Conservation (phyloP, 768 basidiomycete genomes). For the Amanita pallidorosea region DNA sequence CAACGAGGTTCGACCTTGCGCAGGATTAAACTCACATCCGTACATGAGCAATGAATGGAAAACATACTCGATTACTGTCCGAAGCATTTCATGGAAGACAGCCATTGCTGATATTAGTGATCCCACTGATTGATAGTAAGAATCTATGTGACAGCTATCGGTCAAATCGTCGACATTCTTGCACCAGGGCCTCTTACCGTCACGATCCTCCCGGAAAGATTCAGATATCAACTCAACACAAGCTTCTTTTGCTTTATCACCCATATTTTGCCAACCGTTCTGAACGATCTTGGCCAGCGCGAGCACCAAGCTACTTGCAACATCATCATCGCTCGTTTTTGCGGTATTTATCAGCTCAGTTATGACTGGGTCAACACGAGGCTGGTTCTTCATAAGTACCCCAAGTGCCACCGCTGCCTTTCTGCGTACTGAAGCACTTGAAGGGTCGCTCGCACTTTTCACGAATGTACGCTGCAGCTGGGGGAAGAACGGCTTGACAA, state of each 20-base stretch:
- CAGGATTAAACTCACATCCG: slow-evolving; percentile 6
- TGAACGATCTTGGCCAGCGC: slow-evolving; percentile 69
- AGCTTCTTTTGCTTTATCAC: slow-evolving; percentile 61
- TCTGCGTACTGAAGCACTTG: slow-evolving; percentile 68
- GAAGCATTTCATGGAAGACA: slow-evolving; percentile 49
- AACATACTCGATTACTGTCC: slow-evolving; percentile 57
- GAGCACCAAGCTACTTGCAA: slow-evolving; percentile 64
- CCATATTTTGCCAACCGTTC: slow-evolving; percentile 64
- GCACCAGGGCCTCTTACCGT: slow-evolving; percentile 32
- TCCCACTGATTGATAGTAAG: slow-evolving; percentile 58
- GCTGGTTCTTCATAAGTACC: slow-evolving; percentile 81
- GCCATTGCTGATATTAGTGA: slow-evolving; percentile 54
- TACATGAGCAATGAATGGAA: background rate
- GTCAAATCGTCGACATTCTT: background rate
- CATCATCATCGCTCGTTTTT: slow-evolving; percentile 49
- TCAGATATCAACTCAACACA: slow-evolving; percentile 71
- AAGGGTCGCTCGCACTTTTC: slow-evolving; percentile 78
- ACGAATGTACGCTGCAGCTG: slow-evolving; percentile 95
- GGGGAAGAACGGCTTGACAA: slow-evolving; percentile 98
- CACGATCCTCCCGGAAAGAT: slow-evolving; percentile 63
- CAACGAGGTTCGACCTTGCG: slow-evolving; percentile 47
- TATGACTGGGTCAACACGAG: slow-evolving; percentile 88
- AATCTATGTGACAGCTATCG: slow-evolving; percentile 32
- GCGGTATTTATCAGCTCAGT: slow-evolving; percentile 70
- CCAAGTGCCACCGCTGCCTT: slow-evolving; percentile 82